Evolutionary conservation across 1,284 basidiomycete species (phyloP).

Genomic region (Mycena citricolor): DNA sequence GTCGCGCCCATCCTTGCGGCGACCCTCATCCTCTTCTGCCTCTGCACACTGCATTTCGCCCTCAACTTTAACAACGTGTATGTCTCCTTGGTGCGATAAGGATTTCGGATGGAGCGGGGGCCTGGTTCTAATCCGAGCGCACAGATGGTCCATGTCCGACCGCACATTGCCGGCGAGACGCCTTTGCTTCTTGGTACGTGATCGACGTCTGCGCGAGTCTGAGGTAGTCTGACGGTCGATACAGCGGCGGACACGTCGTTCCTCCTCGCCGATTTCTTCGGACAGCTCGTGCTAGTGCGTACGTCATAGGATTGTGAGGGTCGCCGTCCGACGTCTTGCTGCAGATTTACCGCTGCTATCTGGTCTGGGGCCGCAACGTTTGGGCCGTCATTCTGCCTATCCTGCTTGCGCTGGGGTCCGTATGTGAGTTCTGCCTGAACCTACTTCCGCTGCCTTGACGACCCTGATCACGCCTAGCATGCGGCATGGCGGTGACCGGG

Average conservation of each 20-base stretch:
- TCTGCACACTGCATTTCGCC: constrained; percentile 37
- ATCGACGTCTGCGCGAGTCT: not conserved
- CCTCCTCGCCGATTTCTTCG: constrained; percentile 11
- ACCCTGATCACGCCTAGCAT: constrained; percentile 25
- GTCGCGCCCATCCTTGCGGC: constrained; percentile 22
- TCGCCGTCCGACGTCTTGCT: too few relatives aligned
- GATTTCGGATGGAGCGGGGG: too few relatives aligned
- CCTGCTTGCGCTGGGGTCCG: constrained; percentile 32
- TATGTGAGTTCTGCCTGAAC: constrained; percentile 36
- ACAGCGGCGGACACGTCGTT: constrained; percentile 34
- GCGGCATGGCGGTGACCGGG: constrained; percentile 25
- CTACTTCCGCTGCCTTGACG: not conserved
- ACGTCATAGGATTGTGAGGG: too few relatives aligned
- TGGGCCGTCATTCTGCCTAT: constrained; percentile 33
- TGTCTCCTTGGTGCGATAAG: too few relatives aligned
- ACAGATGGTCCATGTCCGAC: constrained; percentile 12
- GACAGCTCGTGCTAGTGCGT: too few relatives aligned
- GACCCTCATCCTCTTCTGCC: constrained; percentile 32
- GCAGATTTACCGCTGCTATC: constrained; percentile 41
- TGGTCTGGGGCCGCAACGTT: constrained; percentile 34
- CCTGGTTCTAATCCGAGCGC: too few relatives aligned
- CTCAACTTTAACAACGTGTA: constrained; percentile 40
- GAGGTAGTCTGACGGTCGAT: not conserved
- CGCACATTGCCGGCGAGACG: constrained; percentile 12
- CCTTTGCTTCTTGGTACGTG: constrained; percentile 9